These are phyloP conservation scores for Populus nigra DNA, from an alignment of 345 rosid species.

Conservation along the genomic window DNA sequence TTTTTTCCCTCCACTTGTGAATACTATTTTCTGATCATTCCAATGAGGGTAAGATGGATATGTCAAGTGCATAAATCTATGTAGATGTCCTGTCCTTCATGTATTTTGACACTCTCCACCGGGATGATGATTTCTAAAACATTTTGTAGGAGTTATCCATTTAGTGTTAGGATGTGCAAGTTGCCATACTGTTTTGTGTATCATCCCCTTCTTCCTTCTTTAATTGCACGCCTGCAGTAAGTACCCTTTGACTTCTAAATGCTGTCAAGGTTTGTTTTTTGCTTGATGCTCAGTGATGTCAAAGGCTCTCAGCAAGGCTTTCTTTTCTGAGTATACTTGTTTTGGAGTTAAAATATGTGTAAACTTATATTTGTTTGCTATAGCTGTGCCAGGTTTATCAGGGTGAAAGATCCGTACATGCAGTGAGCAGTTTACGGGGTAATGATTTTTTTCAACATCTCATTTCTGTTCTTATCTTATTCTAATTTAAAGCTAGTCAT, in stretches of 20 bases:
- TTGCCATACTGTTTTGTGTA: not conserved
- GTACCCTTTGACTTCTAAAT: not conserved
- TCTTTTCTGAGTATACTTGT: constrained; percentile 1
- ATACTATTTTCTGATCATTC: not conserved
- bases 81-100: not conserved
- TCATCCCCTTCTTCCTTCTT: not conserved
- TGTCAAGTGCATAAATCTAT: not conserved
- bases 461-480: constrained; percentile 9
- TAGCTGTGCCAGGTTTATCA: constrained; percentile 37
- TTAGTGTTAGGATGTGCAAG: not conserved
- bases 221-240: not conserved
- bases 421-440: constrained; percentile 47
- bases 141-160: not conserved
- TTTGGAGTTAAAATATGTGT: not conserved
- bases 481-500: not conserved
- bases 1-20: not conserved
- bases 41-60: not conserved
- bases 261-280: not conserved
- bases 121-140: not conserved
- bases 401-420: constrained; percentile 26
- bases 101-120: not conserved
- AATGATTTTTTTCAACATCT: constrained; percentile 20
- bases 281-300: not conserved
- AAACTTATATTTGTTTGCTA: constrained; percentile 13
- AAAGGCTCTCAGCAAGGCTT: constrained; percentile 3